phyloP scores from a whole-genome alignment of 768 basidiomycete genomes.

The Rhodotorula kratochvilovae region DNA sequence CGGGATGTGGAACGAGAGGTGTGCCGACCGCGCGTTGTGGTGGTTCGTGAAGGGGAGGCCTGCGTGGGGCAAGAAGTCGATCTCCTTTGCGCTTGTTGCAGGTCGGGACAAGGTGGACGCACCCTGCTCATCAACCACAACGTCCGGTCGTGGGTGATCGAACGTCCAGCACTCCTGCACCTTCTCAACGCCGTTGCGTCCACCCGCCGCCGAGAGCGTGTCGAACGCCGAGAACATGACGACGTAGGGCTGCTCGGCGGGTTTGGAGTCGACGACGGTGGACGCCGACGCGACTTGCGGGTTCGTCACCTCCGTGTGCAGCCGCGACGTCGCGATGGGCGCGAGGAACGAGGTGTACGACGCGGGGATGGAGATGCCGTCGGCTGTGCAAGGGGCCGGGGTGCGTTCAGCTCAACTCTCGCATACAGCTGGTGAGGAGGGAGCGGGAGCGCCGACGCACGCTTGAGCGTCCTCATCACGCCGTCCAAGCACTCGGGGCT shows the following conservation, averaged over 20 bases:
- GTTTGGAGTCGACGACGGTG: conserved; percentile 53
- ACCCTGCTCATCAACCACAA: conserved; percentile 58
- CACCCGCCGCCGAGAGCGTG: conserved; percentile 72
- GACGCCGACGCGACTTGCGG: conserved; percentile 52
- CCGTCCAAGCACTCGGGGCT: conserved; percentile 98
- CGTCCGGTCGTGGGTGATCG: conserved; percentile 81
- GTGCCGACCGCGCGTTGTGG: conserved; percentile 85
- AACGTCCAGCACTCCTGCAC: conserved; percentile 98
- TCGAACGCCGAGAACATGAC: conserved; percentile 97
- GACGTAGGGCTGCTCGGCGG: conserved; percentile 91
- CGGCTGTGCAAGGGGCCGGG: no score
- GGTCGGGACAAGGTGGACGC: neutral
- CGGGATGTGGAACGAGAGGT: conserved; percentile 83
- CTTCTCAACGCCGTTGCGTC: conserved; percentile 48
- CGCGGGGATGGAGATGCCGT: conserved; percentile 90
- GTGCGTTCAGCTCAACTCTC: no score
- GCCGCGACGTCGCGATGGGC: conserved; percentile 86
- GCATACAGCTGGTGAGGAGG: neutral
- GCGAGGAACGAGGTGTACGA: conserved; percentile 94
- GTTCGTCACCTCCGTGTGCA: conserved; percentile 72
- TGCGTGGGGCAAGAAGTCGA: no score
- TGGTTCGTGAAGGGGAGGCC: conserved; percentile 90
- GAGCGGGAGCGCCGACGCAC: conserved; percentile 52
- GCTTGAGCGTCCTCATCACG: conserved; percentile 84
- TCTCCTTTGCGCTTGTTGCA: no score